Base-by-base conservation (phyloP, 2,329 filamentous ascomycete species). In the Diaporthe citrichinensis region DNA sequence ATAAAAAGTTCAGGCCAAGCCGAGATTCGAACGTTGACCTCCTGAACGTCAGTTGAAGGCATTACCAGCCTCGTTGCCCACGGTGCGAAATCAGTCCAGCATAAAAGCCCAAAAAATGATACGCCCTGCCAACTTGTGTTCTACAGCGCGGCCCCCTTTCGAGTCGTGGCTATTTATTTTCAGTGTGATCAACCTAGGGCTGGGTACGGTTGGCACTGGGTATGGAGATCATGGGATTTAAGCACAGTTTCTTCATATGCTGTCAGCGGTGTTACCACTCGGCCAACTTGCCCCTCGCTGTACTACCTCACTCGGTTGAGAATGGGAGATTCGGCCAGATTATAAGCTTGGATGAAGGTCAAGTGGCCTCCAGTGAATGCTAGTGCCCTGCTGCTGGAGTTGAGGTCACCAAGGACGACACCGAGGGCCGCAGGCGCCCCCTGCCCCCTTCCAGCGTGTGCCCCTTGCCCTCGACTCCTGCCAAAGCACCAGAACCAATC, bases 31-130 rank as follows among this genome's bases (percentile, higher is more conserved):
- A 69, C 34, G 15, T 17, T 39, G 34, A 23, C 49, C 65, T 36
- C 31, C 34, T 25, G 34, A 25, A 34, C 8, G 34, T 28, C 9
- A 41, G 14, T 34, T 17, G 49, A 69, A 12, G 61, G 14, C 62
- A 68, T 68, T 46, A 20, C 31, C 62, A 23, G 28, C n/a, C 7
- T 28, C 65, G 17, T 25, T 4, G 46, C n/a, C 15, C 58, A 73
- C 71, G 65, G 58, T 73, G 58, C 20, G 34, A 62, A 31, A 44
- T 31, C 9, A 20, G 23, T 8, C 8, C 6, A 55, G 36, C 49
- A 39, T 12, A 71, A 88, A 86, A 36, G 76, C 87, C 82, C 83
- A 94, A 92, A 92, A 86, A 86, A 77, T 79, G 17, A 4, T 46
- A 77, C 73, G 51, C 73, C 55, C 62, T 74, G 62, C 73, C 44